Evolutionary conservation across 2,329 filamentous ascomycete species (phyloP).

Genomic region (Fusarium nelsonii): DNA sequence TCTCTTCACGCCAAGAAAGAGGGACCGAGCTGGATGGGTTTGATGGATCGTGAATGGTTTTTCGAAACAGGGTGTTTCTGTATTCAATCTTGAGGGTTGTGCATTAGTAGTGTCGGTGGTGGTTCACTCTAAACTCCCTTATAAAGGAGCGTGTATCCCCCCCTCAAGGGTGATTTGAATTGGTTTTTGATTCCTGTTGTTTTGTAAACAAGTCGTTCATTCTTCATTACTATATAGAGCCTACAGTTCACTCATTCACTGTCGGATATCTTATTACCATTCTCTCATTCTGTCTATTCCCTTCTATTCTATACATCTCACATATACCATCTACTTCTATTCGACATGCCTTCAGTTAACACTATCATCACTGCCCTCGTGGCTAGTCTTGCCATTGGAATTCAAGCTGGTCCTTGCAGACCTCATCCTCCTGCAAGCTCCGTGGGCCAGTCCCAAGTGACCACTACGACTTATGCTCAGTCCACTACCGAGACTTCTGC

Average conservation of each 20-base stretch:
- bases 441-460: background rate
- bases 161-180: conserved; percentile 9
- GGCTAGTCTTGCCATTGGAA: conserved; percentile 30
- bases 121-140: conserved; percentile 20
- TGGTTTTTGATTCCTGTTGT: conserved; percentile 7
- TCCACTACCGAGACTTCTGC: conserved; percentile 8
- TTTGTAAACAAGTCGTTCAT: conserved; percentile 10
- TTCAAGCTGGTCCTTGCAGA: conserved; percentile 35
- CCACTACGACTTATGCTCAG: conserved; percentile 1
- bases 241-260: conserved; percentile 35
- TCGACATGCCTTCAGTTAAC: conserved; percentile 32
- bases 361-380: conserved; percentile 29
- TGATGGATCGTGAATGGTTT: background rate
- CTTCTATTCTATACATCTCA: conserved; percentile 8
- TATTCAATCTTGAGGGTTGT: conserved; percentile 38
- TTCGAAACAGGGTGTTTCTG: conserved; percentile 14
- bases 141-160: conserved; percentile 35
- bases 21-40: conserved; percentile 4
- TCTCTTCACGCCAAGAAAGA: conserved; percentile 24
- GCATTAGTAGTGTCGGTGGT: background rate
- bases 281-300: conserved; percentile 2
- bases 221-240: conserved; percentile 30
- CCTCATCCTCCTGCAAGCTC: conserved; percentile 25
- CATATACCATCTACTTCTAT: background rate
- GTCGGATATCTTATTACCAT: conserved; percentile 7